Evolutionary conservation across 2,329 filamentous ascomycete genomes (phyloP), one percentile per base, ranked within the genome.

Genomic region (Dryadomyces quercus-mongolicae): DNA sequence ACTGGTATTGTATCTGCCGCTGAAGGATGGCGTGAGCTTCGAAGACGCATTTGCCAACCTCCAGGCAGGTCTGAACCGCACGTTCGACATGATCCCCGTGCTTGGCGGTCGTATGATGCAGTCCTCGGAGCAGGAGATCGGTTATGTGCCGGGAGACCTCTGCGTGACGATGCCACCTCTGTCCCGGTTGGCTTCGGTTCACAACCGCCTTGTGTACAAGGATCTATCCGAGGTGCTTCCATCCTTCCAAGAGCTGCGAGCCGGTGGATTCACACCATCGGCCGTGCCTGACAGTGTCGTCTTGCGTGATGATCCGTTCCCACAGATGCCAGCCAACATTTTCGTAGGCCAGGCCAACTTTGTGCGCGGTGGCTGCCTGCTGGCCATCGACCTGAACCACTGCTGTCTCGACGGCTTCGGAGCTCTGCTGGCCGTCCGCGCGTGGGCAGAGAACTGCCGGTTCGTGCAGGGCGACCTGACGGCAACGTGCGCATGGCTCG

Each of bases 401-500:
- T 53, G 51, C 51, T 53, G 51, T 12, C 51, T 53, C 12, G 45
- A 53, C 31, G 51, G 51, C 3, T 34, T 53, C 22, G 51, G 51
- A 13, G 51, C 16, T 15, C 48, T 53, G 51, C 31, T 53, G 10
- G 44, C 51, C 25, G 9, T 53, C 5, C 31, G 22, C 7, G 51
- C 51, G 12, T 53, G 51, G 51, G 51, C 51, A 6, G 51, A 53
- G 16, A 48, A 48, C 44, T 53, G 51, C 15, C 51, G 51, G 7
- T 53, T 16, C 18, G 13, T 53, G 12, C 51, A 53, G 44, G 44
- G 51, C 34, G 44, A 42, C 36, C 7, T 4, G 7, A 5, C 51
- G 8, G 43, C 51, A 5, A 31, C 20, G 10, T 47, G 44, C n/a
- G 20, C 13, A 34, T 53, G 51, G 51, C n/a, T 25, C n/a, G 34